Evolutionary conservation across 768 basidiomycete genomes (phyloP).

Genomic region (Flagelloscypha sp.): DNA sequence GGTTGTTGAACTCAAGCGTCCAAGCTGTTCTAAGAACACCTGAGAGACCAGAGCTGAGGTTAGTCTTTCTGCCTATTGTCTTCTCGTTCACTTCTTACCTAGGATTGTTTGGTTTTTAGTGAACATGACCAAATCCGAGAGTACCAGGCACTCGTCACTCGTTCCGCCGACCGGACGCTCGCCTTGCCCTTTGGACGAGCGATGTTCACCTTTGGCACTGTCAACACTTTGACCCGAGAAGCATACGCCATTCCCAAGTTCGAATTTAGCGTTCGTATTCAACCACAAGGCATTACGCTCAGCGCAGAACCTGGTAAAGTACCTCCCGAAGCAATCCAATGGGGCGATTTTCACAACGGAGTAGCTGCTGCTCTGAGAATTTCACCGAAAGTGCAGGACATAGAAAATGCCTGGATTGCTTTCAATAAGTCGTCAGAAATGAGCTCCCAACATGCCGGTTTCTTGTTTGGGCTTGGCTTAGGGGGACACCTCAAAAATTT

Average conservation of each 20-base stretch:
- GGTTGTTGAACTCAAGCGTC: slow-evolving; percentile 75
- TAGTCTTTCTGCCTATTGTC: slow-evolving; percentile 18
- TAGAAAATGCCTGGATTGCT: slow-evolving; percentile 93
- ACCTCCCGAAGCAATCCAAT: slow-evolving; percentile 60
- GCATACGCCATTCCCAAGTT: slow-evolving; percentile 74
- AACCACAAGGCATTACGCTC: slow-evolving; percentile 60
- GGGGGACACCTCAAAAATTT: slow-evolving; percentile 86
- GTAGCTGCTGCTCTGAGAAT: slow-evolving; percentile 88
- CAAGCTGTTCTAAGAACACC: slow-evolving; percentile 54
- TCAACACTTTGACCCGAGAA: slow-evolving; percentile 67
- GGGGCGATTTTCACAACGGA: slow-evolving; percentile 99
- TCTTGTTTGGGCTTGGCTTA: slow-evolving; percentile 85
- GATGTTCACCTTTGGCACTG: slow-evolving; percentile 84
- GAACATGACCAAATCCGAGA: slow-evolving; percentile 85
- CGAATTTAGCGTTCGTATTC: slow-evolving; percentile 66
- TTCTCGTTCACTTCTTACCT: neutral
- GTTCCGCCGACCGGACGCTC: slow-evolving; percentile 82
- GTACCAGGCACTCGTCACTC: slow-evolving; percentile 71
- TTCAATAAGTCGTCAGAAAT: slow-evolving; percentile 91
- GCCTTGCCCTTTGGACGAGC: slow-evolving; percentile 85
- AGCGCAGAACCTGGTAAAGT: slow-evolving; percentile 69
- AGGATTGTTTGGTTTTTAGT: slow-evolving; percentile 28
- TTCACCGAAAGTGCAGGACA: slow-evolving; percentile 58
- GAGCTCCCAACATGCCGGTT: slow-evolving; percentile 93
- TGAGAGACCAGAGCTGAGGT: slow-evolving; percentile 69